Percentiles rank a stretch among this genome's conserved stretches.
These are phyloP conservation scores for Fusarium acutatum DNA, from an alignment of 2,329 filamentous ascomycete genomes.

Conservation along the genomic window DNA sequence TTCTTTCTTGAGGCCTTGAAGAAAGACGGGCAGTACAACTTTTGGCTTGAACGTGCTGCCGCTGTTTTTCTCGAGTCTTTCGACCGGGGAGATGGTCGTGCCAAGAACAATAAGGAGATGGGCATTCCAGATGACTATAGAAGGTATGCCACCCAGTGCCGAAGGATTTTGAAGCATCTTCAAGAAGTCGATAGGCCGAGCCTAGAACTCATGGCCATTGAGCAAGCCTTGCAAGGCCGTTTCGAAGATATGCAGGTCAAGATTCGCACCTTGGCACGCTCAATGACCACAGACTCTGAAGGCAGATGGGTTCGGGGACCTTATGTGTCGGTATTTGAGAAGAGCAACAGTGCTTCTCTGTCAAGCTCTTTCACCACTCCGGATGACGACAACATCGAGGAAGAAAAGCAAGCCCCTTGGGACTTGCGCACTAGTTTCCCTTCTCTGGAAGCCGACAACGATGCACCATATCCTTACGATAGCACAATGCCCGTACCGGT, in stretches of 20 bases:
- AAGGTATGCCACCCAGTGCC: constrained; percentile 34
- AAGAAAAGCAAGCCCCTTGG: neutral
- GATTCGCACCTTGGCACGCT: constrained; percentile 20
- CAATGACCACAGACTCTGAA: constrained; percentile 23
- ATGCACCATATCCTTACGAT: constrained; percentile 33
- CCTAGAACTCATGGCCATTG: constrained; percentile 12
- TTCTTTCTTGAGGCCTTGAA: constrained; percentile 36
- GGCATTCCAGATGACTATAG: constrained; percentile 38
- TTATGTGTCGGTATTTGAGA: constrained; percentile 39
- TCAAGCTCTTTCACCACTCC: constrained; percentile 24
- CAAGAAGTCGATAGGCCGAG: constrained; percentile 23
- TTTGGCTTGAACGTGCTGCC: constrained; percentile 38
- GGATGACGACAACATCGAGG: constrained; percentile 9
- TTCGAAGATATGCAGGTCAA: constrained; percentile 31
- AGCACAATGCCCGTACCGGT: constrained; percentile 25
- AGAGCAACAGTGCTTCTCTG: constrained; percentile 32
- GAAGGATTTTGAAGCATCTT: constrained; percentile 36
- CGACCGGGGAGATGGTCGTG: constrained; percentile 29
- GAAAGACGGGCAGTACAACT: constrained; percentile 26
- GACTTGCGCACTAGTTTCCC: constrained; percentile 21
- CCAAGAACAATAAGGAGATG: constrained; percentile 16
- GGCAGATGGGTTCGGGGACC: constrained; percentile 22
- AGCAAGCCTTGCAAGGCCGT: constrained; percentile 18
- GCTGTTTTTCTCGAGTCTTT: constrained; percentile 37
- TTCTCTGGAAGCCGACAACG: constrained; percentile 11